Evolutionary conservation across 2,329 filamentous ascomycete genomes (phyloP).

Genomic region (Sarocladiaceae sp.): DNA sequence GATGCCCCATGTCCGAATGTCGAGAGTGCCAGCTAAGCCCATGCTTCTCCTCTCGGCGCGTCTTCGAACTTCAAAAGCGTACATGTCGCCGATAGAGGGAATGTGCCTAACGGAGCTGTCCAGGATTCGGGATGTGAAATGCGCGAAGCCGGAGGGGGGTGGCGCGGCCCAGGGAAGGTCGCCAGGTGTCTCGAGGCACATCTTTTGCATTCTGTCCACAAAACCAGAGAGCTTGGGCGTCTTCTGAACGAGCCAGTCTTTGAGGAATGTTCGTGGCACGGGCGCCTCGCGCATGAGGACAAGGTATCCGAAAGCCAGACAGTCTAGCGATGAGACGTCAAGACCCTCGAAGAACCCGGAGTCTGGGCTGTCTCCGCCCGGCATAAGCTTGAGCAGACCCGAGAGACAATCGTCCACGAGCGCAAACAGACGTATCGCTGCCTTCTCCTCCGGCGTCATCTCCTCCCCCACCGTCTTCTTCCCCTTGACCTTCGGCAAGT

Average conservation of each 20-base stretch:
- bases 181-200: conserved; percentile 14
- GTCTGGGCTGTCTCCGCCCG: conserved; percentile 17
- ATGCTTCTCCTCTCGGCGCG: conserved; percentile 21
- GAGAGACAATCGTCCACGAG: conserved; percentile 65
- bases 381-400: conserved; percentile 51
- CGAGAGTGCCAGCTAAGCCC: conserved; percentile 22
- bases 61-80: conserved; percentile 29
- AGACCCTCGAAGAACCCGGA: conserved; percentile 24
- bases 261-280: conserved; percentile 35
- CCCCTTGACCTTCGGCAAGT: conserved; percentile 29
- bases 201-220: conserved; percentile 23
- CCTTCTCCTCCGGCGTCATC: conserved; percentile 63
- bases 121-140: conserved; percentile 23
- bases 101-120: conserved; percentile 28
- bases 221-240: conserved; percentile 24
- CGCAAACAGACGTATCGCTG: conserved; percentile 69
- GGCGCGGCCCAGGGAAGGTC: conserved; percentile 22
- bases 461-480: conserved; percentile 54
- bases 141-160: conserved; percentile 16
- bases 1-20: conserved; percentile 25
- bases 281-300: conserved; percentile 56
- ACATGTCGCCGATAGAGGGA: conserved; percentile 29
- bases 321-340: conserved; percentile 52
- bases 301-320: conserved; percentile 73
- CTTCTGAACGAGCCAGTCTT: conserved; percentile 33